Evolutionary conservation across 345 rosid genomes (phyloP).

Genomic region (Eucalyptus polyanthemos): DNA sequence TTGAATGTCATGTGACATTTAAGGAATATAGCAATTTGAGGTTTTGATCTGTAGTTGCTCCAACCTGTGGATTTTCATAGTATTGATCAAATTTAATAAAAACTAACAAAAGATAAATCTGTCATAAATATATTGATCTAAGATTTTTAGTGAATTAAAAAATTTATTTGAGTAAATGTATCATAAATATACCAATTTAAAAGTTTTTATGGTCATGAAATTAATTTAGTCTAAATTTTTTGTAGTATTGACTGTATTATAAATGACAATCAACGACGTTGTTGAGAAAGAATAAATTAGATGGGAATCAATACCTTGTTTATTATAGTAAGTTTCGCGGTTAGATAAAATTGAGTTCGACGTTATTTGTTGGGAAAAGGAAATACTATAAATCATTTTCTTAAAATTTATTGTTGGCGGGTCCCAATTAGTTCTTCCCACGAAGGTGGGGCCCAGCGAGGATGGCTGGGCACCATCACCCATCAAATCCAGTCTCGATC

Average conservation of each 20-base stretch:
- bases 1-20: no score
- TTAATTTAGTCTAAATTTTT: no score
- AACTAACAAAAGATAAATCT: fast-evolving
- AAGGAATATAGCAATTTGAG: no score
- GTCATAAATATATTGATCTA: fast-evolving
- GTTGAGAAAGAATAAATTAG: neutral
- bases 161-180: no score
- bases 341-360: neutral
- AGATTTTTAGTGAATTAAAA: no score
- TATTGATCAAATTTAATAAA: no score
- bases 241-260: no score
- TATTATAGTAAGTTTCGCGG: neutral
- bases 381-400: neutral
- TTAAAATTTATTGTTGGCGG: neutral
- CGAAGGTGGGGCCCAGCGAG: neutral
- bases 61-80: fast-evolving
- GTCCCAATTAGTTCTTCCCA: neutral
- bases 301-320: neutral
- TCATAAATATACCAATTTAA: fast-evolving
- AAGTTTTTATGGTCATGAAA: no score
- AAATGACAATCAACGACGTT: neutral
- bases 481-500: neutral
- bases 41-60: fast-evolving
- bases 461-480: neutral
- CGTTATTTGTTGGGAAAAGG: neutral